Evolutionary conservation across 495 filamentous ascomycete genomes (phyloP), one percentile per base, ranked within the genome.

Genomic region (Lasiosphaeria ovina): DNA sequence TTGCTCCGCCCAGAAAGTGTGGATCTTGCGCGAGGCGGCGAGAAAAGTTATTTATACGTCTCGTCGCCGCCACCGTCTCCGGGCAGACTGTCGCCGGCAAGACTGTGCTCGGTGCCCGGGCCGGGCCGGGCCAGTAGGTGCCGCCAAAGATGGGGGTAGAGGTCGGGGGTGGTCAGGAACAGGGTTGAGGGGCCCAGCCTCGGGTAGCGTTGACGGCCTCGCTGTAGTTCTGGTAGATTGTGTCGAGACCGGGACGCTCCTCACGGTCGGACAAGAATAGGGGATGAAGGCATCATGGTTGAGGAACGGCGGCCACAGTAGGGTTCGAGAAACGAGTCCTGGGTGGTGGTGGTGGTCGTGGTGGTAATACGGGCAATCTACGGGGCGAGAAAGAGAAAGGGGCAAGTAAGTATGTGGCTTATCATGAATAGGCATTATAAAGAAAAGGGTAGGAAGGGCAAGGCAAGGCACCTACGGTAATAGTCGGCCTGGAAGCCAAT

Each of bases 191-290:
- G 94, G n/a, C n/a, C 95, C 95, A 98, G 33, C 94, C 94, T 3
- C 92, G 94, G 2, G 88, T 91, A 17, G 91, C 92, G 40, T 88
- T 96, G 14, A 93, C 93, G 5, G 93, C 93, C 77, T 96, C 91
- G 35, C 95, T 90, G 76, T 95, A 98, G 76, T 97, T 96, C 89
- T 97, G 96, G 71, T 98, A 98, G 59, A 98, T 92, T 55, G 91
- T 88, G 70, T 98, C 94, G 65, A 98, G 85, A 71, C 98, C 93
- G 2, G 95, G 94, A 38, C 93, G 88, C 72, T 97, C 93, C 72
- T 98, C 94, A 35, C 93, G 86, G 71, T 98, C 94, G 64, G n/a
- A 98, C 83, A 64, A 97, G 89, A 73, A 98, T 87, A 7, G 94
- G 94, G 31, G n/a, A 98, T 87, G 73, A 98, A 98, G 51, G 86